Percentiles rank a stretch among this genome's conserved stretches.
These are phyloP conservation scores for Rhododendron molle DNA, from an alignment of 148 eudicot genomes.

Conservation along the genomic window DNA sequence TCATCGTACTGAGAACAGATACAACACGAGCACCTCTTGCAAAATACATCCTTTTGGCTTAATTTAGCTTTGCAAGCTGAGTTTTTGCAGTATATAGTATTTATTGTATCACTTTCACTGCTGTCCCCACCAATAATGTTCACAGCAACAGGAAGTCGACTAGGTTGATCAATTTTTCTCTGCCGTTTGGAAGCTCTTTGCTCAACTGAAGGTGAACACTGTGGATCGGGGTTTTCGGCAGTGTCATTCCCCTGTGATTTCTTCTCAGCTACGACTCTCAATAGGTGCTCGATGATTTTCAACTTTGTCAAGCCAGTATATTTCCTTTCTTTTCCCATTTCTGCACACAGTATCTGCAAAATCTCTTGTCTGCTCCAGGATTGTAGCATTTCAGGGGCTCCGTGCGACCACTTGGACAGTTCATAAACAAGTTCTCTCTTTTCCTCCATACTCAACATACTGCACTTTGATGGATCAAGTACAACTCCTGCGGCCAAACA, in stretches of 20 bases:
- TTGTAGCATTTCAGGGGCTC: constrained; percentile 59
- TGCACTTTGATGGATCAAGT: constrained; percentile 60
- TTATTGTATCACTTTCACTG: constrained; percentile 19
- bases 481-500: constrained; percentile 37
- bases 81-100: constrained; percentile 51
- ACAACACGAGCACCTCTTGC: constrained; percentile 92
- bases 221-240: constrained; percentile 16
- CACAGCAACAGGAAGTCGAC: constrained; percentile 24
- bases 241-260: constrained; percentile 24
- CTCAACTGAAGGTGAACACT: constrained; percentile 22
- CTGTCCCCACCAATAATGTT: constrained; percentile 20
- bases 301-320: constrained; percentile 80
- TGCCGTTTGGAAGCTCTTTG: constrained; percentile 51
- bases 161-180: constrained; percentile 56
- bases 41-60: constrained; percentile 46
- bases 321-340: constrained; percentile 90
- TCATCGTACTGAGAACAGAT: constrained; percentile 76
- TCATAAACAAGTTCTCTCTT: constrained; percentile 69
- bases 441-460: constrained; percentile 67
- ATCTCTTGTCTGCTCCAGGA: constrained; percentile 89
- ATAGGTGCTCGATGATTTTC: constrained; percentile 72
- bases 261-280: constrained; percentile 66
- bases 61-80: constrained; percentile 77
- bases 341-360: constrained; percentile 66
- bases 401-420: constrained; percentile 60